These are phyloP conservation scores for Sugiyamaella castrensis DNA, from an alignment of 1,139 yeast species.

Conservation along the genomic window DNA sequence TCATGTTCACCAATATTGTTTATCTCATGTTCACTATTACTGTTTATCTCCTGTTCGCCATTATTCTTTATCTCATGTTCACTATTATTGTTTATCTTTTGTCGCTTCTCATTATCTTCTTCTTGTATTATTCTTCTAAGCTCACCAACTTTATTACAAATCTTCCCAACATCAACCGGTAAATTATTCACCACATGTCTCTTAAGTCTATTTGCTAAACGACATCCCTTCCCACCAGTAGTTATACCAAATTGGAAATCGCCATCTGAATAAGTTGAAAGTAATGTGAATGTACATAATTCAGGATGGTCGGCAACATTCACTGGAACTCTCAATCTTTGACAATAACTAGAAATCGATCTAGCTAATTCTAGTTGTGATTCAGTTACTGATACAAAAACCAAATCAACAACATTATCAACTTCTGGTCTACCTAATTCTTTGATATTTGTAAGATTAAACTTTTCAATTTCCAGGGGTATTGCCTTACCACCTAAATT, in stretches of 20 bases:
- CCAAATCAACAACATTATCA: slow-evolving; percentile 65
- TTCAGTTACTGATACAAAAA: slow-evolving; percentile 56
- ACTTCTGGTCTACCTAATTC: slow-evolving; percentile 63
- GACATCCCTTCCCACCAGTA: slow-evolving; percentile 88
- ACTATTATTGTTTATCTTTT: too few species aligned
- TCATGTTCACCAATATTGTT: too few species aligned
- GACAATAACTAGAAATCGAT: slow-evolving; percentile 50
- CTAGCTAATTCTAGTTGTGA: slow-evolving; percentile 36
- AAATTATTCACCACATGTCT: slow-evolving; percentile 62
- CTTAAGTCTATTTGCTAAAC: slow-evolving; percentile 74
- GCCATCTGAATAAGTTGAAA: slow-evolving; percentile 70
- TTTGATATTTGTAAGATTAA: slow-evolving; percentile 21
- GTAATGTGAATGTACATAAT: slow-evolving; percentile 68
- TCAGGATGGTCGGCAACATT: slow-evolving; percentile 75
- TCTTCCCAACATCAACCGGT: slow-evolving; percentile 67
- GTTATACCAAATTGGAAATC: slow-evolving; percentile 80
- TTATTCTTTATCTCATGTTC: slow-evolving; percentile 17
- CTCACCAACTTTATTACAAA: slow-evolving; percentile 66
- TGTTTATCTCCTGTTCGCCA: too few species aligned
- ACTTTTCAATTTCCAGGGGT: slow-evolving; percentile 36
- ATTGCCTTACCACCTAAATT: slow-evolving; percentile 60
- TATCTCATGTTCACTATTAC: neutral
- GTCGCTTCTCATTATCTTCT: slow-evolving; percentile 44
- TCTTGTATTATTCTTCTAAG: slow-evolving; percentile 56
- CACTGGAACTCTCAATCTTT: slow-evolving; percentile 67